Base-by-base conservation (phyloP, 1,284 basidiomycete species). In the Coniophora puteana region DNA sequence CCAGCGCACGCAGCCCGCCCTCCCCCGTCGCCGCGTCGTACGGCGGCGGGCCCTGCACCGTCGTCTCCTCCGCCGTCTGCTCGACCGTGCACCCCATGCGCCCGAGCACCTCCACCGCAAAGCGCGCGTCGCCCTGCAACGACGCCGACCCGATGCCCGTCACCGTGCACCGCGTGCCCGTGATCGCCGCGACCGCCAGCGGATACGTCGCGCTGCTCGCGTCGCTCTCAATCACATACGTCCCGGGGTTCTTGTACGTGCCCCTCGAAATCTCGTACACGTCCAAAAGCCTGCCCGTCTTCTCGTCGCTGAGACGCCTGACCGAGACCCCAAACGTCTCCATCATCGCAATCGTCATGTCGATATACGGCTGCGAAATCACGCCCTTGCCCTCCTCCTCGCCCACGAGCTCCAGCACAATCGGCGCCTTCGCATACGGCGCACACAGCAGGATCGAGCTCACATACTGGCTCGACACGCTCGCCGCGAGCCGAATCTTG, bases 331-430 rank as follows among this genome's bases (percentile, higher is more conserved):
- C 95, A 60, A 99, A 99, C n/a, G 86, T 79, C 45, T 74, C 73
- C 96, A 99, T 99, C 87, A 99, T 96, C 7, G 93, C 84, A 51
- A 97, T 88, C 4, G 96, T 99, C 94, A 99, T 97, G 68, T 99
- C 94, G 65, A 99, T 99, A 72, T 99, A 99, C 3, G 93, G 93
- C 68, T 98, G 95, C 14, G 93, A 96, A 64, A 99, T 97, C 59
- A 99, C 96, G 1, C 55, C 55, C 5, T 58, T 56, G 2, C 60
- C 59, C n/a, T n/a, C n/a, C 55, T 89, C 81, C 4, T 90, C 93
- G 18, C 93, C 93, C 0, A 82, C 87, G 45, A 99, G 80, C 66
- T 96, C 90, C 44, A 99, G 82, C 4, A 82, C 84, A 49, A 97
- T 79, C 11, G 84, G 74, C 55, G 91, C 76, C 27, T 67, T 59